Evolutionary conservation across 257 asterid genomes (phyloP).

Genomic region (Nicotiana otophora): DNA sequence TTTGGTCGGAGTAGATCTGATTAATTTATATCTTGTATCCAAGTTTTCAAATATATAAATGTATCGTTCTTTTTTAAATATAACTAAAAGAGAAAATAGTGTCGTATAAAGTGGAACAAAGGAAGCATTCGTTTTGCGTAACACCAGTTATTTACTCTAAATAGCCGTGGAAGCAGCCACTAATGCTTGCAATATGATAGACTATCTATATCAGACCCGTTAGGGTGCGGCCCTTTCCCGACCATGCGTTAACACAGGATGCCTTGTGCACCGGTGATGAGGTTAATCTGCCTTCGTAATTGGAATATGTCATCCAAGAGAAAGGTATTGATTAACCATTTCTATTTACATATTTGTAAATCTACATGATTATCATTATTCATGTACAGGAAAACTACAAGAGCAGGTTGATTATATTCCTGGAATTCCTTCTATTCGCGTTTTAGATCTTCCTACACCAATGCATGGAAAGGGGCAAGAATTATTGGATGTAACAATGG

Average conservation of each 20-base stretch:
- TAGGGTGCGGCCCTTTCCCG: rapidly evolving
- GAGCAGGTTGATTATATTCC: conserved; percentile 42
- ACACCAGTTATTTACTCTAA: too few species aligned
- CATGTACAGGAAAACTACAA: conserved; percentile 31
- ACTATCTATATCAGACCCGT: too few species aligned
- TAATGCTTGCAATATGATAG: too few species aligned
- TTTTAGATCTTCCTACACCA: conserved; percentile 40
- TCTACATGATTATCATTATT: neutral
- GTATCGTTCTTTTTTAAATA: too few species aligned
- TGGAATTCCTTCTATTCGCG: conserved; percentile 37
- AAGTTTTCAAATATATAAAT: too few species aligned
- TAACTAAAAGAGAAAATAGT: too few species aligned
- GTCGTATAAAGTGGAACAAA: too few species aligned
- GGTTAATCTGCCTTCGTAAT: neutral
- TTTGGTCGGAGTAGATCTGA: too few species aligned
- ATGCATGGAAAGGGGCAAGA: conserved; percentile 13
- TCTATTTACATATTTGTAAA: neutral
- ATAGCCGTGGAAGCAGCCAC: too few species aligned
- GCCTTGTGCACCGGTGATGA: neutral
- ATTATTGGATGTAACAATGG: neutral
- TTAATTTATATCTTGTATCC: too few species aligned
- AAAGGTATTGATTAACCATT: neutral
- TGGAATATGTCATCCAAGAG: neutral
- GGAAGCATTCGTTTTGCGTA: too few species aligned
- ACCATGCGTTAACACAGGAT: too few species aligned